phyloP scores from a whole-genome alignment of 495 filamentous ascomycete genomes.

The Aspergillus mulundensis region DNA sequence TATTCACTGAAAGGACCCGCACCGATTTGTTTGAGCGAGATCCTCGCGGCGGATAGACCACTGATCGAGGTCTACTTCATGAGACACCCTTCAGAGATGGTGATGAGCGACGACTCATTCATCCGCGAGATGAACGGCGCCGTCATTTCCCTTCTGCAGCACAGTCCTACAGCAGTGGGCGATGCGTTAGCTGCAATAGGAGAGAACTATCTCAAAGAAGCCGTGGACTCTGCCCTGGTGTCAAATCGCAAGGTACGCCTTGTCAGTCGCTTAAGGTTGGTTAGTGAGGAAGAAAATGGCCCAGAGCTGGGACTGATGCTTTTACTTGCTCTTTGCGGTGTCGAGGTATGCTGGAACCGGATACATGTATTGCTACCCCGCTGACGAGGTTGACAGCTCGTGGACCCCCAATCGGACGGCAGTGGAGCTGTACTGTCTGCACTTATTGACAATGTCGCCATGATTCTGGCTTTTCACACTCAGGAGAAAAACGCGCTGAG shows the following conservation, averaged over 20 bases:
- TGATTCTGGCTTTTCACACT: not conserved
- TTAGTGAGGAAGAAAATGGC: not conserved
- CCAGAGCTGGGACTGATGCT: not conserved
- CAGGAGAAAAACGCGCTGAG: not conserved
- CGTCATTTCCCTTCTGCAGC: not conserved
- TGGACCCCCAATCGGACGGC: not conserved
- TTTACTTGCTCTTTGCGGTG: not conserved
- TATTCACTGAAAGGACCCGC: not conserved
- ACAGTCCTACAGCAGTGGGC: not conserved
- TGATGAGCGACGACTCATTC: not conserved
- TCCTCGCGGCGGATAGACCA: not conserved
- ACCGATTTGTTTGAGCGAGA: not conserved
- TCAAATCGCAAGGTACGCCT: not conserved
- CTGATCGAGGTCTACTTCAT: constrained; percentile 2
- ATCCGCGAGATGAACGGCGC: not conserved
- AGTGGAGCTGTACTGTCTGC: not conserved
- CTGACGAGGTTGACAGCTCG: not conserved
- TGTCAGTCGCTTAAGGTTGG: not conserved
- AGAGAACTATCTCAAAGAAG: not conserved
- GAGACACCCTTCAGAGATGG: not conserved
- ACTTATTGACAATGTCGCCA: not conserved
- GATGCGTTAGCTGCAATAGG: not conserved
- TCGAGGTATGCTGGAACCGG: not conserved
- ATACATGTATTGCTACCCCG: not conserved
- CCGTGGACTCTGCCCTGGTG: not conserved